Conservation (phyloP, 2,329 filamentous ascomycete genomes). For the Stemphylium beticola region DNA sequence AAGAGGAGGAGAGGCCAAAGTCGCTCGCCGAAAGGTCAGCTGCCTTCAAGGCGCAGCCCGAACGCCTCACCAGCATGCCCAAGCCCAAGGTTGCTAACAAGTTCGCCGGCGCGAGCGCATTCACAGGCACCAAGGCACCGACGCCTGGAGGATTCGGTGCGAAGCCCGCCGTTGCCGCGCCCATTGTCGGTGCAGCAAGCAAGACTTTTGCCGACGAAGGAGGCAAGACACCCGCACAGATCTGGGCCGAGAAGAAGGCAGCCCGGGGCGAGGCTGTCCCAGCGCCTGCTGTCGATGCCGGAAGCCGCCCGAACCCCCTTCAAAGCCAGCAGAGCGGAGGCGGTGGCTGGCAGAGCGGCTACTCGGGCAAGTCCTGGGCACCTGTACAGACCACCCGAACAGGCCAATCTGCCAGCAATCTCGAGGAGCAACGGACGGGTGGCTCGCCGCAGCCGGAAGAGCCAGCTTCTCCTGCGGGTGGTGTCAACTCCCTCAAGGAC, state of each 20-base stretch:
- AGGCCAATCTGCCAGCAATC: conserved; percentile 64
- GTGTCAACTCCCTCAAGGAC: conserved; percentile 77
- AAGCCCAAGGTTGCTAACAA: conserved; percentile 96
- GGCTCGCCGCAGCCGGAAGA: conserved; percentile 55
- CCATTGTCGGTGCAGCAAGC: conserved; percentile 79
- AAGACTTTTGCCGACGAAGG: conserved; percentile 93
- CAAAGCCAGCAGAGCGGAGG: conserved; percentile 73
- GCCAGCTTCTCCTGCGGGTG: conserved; percentile 64
- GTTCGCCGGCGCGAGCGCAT: conserved; percentile 74
- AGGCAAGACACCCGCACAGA: conserved; percentile 93
- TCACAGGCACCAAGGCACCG: conserved; percentile 88
- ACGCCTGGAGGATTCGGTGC: conserved; percentile 72
- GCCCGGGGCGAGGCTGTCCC: conserved; percentile 68
- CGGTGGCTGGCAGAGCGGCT: conserved; percentile 87
- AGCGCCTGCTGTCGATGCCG: conserved; percentile 43
- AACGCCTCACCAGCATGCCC: conserved; percentile 83
- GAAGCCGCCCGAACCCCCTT: conserved; percentile 33
- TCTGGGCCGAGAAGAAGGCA: conserved; percentile 98
- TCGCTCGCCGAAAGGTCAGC: conserved; percentile 77
- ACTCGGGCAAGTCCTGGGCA: conserved; percentile 88
- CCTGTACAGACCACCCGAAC: conserved; percentile 77
- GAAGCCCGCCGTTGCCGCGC: conserved; percentile 64
- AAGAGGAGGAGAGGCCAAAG: conserved; percentile 58
- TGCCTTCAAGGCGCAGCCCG: conserved; percentile 72
- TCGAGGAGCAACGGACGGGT: conserved; percentile 69